Percentiles rank a stretch among this genome's conserved stretches.
phyloP scores from a whole-genome alignment of 2,329 filamentous ascomycete species.

The Aureobasidium sp. region DNA sequence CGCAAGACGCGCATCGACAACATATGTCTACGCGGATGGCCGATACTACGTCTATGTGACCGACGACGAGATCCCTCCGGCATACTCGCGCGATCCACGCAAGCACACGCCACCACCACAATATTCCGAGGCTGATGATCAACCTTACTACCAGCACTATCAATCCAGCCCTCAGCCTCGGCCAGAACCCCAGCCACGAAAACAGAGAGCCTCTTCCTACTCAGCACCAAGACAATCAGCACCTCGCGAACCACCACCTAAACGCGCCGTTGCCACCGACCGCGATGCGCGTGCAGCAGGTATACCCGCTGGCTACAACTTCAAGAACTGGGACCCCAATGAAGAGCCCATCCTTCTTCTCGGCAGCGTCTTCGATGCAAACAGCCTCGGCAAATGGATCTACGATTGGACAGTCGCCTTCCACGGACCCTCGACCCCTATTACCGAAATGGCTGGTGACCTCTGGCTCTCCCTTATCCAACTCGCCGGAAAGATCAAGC shows the following conservation, averaged over 20 bases:
- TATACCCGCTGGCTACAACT: constrained; percentile 83
- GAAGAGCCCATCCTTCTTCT: constrained; percentile 91
- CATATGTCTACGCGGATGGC: constrained; percentile 49
- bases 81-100: constrained; percentile 31
- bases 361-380: constrained; percentile 93
- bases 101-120: constrained; percentile 34
- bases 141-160: constrained; percentile 40
- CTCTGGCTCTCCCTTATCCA: constrained; percentile 94
- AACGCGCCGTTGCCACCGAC: constrained; percentile 45
- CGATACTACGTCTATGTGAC: constrained; percentile 39
- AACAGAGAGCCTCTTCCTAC: constrained; percentile 19
- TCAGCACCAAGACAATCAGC: constrained; percentile 38
- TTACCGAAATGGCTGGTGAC: constrained; percentile 86
- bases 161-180: constrained; percentile 33
- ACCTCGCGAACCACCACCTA: constrained; percentile 45
- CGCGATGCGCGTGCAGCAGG: constrained; percentile 55
- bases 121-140: constrained; percentile 45
- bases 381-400: constrained; percentile 97
- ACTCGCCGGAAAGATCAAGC: constrained; percentile 86
- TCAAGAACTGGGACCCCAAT: constrained; percentile 96
- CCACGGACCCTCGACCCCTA: constrained; percentile 70
- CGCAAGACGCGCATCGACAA: constrained; percentile 30
- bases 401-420: constrained; percentile 98
- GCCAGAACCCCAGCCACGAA: constrained; percentile 30
- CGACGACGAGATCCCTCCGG: constrained; percentile 27